phyloP scores from a whole-genome alignment of 2,329 filamentous ascomycete species.

The Fusarium acutatum region DNA sequence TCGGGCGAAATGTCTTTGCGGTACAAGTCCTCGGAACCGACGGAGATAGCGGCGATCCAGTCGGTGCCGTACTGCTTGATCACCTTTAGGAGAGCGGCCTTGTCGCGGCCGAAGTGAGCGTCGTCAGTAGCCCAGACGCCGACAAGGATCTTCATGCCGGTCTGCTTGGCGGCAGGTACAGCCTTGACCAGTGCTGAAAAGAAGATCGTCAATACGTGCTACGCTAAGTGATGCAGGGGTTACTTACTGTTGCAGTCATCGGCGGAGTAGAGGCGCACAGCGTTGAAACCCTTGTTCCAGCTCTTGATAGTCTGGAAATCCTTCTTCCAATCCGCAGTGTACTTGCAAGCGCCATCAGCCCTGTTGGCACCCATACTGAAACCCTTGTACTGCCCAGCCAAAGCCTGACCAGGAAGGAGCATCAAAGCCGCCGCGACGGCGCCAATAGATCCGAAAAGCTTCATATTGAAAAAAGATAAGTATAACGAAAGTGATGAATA shows the following conservation, averaged over 20 bases:
- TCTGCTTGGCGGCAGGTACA: slow-evolving; percentile 38
- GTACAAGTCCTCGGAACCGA: slow-evolving; percentile 38
- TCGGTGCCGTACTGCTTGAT: slow-evolving; percentile 38
- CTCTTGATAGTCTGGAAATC: slow-evolving; percentile 40
- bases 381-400: slow-evolving; percentile 36
- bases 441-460: slow-evolving; percentile 27
- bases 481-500: slow-evolving; percentile 3
- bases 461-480: slow-evolving; percentile 12
- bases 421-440: slow-evolving; percentile 28
- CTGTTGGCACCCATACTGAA: slow-evolving; percentile 39
- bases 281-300: slow-evolving; percentile 40
- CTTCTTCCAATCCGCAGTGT: slow-evolving; percentile 37
- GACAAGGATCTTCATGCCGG: slow-evolving; percentile 36
- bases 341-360: slow-evolving; percentile 33
- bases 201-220: no score
- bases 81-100: slow-evolving; percentile 36
- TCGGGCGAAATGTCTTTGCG: slow-evolving; percentile 35
- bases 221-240: background rate
- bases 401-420: slow-evolving; percentile 30
- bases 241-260: slow-evolving; percentile 36
- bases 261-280: slow-evolving; percentile 33
- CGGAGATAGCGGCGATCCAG: slow-evolving; percentile 38
- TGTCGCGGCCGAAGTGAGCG: slow-evolving; percentile 35
- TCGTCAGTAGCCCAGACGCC: slow-evolving; percentile 38
- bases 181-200: slow-evolving; percentile 33